Evolutionary conservation across 208 protist species (phyloP).

Genomic region (Leptomonas seymouri): DNA sequence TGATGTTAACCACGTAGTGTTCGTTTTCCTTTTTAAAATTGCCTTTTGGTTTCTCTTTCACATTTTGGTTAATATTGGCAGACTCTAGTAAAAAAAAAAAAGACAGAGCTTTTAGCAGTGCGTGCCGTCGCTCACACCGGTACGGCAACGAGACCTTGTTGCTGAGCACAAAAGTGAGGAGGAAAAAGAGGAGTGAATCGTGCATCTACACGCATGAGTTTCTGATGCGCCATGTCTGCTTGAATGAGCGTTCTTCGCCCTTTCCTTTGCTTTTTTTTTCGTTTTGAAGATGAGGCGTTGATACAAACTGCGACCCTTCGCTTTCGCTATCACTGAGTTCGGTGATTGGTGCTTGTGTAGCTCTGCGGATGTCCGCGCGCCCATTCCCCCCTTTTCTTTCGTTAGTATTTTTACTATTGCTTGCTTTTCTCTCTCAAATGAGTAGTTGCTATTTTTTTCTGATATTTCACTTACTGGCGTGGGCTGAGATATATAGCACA

Average conservation of each 20-base stretch:
- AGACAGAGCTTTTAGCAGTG: neutral
- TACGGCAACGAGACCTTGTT: conserved; percentile 11
- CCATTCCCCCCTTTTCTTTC: no score
- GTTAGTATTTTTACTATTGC: no score
- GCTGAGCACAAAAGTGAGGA: conserved; percentile 1
- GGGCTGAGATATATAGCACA: conserved; percentile 3
- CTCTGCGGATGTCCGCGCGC: no score
- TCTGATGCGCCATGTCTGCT: neutral
- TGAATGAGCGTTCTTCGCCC: neutral
- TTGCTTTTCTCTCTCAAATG: no score
- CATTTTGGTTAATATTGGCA: no score
- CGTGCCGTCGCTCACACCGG: conserved; percentile 11
- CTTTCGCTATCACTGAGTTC: no score
- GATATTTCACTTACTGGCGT: conserved; percentile 4
- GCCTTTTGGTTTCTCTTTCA: neutral
- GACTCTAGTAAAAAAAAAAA: no score
- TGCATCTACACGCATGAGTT: neutral
- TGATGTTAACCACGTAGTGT: no score
- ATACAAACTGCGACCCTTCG: no score
- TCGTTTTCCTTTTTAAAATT: neutral
- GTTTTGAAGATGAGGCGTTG: neutral
- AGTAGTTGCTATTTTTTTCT: conserved; percentile 2
- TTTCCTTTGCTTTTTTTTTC: neutral
- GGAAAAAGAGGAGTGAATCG: neutral
- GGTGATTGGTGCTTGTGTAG: no score